A percentile compares a stretch with the other conserved stretches of the same genome.
Evolutionary conservation across 2,329 filamentous ascomycete genomes (phyloP).

Genomic region (Aspergillus udagawae): DNA sequence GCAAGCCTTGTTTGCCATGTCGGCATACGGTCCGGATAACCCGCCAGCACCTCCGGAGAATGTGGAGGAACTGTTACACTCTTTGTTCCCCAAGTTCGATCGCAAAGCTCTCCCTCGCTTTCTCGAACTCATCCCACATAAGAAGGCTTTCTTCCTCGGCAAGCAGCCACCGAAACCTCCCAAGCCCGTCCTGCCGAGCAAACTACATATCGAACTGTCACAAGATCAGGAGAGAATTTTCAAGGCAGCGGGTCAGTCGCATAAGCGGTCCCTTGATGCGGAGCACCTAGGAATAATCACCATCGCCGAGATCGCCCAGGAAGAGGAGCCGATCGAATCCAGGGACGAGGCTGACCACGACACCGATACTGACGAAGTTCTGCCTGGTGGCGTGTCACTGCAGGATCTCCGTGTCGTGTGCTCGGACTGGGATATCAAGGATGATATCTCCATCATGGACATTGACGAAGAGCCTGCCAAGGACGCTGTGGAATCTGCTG

Average conservation of each 20-base stretch:
- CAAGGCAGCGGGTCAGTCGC: constrained; percentile 62
- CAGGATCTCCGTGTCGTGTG: constrained; percentile 82
- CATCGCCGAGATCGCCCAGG: constrained; percentile 42
- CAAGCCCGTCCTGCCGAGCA: constrained; percentile 78
- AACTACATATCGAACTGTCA: constrained; percentile 81
- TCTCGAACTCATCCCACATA: constrained; percentile 76
- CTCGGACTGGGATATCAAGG: constrained; percentile 73
- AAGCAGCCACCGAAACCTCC: constrained; percentile 76
- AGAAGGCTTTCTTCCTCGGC: constrained; percentile 71
- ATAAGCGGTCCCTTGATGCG: constrained; percentile 47
- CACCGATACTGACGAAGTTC: constrained; percentile 59
- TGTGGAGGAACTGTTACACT: constrained; percentile 69
- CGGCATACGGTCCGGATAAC: constrained; percentile 52
- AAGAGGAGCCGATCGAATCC: constrained; percentile 49
- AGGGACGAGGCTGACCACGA: constrained; percentile 50
- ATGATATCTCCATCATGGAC: constrained; percentile 46
- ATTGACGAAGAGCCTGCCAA: constrained; percentile 20
- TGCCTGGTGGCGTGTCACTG: constrained; percentile 66
- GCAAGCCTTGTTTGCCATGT: constrained; percentile 45
- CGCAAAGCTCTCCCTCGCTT: constrained; percentile 72
- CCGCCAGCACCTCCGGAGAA: constrained; percentile 67
- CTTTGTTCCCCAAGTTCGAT: constrained; percentile 77
- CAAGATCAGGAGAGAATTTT: constrained; percentile 84
- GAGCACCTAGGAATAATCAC: constrained; percentile 56
- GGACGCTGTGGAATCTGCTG: constrained; percentile 42